Percentiles rank a stretch among this genome's conserved stretches.
Evolutionary conservation across 169 alveolate genomes (phyloP).

Genomic region (Eimeria mitis): DNA sequence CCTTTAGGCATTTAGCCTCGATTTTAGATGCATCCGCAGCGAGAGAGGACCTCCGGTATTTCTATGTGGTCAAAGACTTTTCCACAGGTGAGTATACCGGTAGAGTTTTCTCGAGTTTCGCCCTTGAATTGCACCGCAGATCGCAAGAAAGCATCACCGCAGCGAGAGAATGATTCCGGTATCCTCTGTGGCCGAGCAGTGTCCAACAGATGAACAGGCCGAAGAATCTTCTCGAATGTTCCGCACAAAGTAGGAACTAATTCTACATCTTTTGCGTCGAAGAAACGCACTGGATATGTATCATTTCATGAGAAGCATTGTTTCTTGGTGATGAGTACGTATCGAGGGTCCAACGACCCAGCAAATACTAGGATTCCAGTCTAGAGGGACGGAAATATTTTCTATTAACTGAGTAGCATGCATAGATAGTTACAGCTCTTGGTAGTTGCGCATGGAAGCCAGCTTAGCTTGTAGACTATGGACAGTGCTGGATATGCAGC

Average conservation of each 20-base stretch:
- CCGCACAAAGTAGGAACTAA: neutral
- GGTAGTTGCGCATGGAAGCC: too few species aligned
- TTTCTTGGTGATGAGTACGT: neutral
- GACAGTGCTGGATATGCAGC: too few species aligned
- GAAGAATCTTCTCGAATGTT: neutral
- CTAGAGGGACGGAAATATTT: neutral
- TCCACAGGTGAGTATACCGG: neutral
- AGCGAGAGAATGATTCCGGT: neutral
- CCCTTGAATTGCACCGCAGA: neutral
- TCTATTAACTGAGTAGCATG: neutral
- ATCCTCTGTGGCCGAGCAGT: neutral
- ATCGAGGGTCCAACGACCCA: neutral
- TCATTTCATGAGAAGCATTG: neutral
- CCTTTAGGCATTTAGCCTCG: neutral
- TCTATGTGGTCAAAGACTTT: neutral
- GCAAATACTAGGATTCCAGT: too few species aligned
- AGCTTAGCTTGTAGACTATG: too few species aligned
- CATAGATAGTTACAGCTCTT: neutral
- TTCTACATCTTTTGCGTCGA: neutral
- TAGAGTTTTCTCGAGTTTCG: neutral
- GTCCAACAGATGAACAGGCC: neutral
- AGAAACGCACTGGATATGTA: neutral
- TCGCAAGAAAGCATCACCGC: neutral
- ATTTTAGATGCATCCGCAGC: neutral
- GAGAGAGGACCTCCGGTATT: neutral